phyloP scores from a whole-genome alignment of 2,329 filamentous ascomycete genomes.

The Cladosporium sp. region DNA sequence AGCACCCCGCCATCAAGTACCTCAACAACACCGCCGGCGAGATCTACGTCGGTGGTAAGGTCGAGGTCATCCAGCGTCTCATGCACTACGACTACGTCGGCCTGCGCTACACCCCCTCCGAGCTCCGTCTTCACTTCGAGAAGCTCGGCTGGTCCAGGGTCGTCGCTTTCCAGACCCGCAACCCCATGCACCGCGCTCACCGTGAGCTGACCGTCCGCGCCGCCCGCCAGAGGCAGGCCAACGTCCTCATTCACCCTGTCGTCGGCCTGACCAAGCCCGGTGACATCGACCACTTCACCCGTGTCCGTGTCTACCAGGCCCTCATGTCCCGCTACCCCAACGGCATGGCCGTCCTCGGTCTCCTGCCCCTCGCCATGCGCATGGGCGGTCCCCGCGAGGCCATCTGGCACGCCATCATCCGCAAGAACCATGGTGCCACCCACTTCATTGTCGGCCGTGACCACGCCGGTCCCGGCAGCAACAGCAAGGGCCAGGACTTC shows the following conservation, averaged over 20 bases:
- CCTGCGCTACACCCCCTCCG: constrained; percentile 89
- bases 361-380: constrained; percentile 94
- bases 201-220: constrained; percentile 96
- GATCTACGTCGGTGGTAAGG: constrained; percentile 91
- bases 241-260: constrained; percentile 98
- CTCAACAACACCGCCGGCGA: constrained; percentile 76
- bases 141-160: constrained; percentile 98
- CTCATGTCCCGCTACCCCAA: constrained; percentile 96
- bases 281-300: constrained; percentile 99
- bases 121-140: constrained; percentile 95
- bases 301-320: constrained; percentile 97
- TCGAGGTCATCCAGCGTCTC: constrained; percentile 90
- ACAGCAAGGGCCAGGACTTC: constrained; percentile 94
- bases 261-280: constrained; percentile 98
- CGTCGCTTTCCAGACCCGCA: constrained; percentile 97
- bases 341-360: constrained; percentile 95
- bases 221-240: constrained; percentile 91
- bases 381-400: constrained; percentile 98
- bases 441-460: constrained; percentile 99
- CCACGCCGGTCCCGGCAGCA: constrained; percentile 96
- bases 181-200: constrained; percentile 99
- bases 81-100: constrained; percentile 99
- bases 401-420: constrained; percentile 99
- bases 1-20: constrained; percentile 86
- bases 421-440: constrained; percentile 98